These are phyloP conservation scores for Aspergillus quadricinctus DNA, from an alignment of 2,329 filamentous ascomycete species.

Conservation along the genomic window DNA sequence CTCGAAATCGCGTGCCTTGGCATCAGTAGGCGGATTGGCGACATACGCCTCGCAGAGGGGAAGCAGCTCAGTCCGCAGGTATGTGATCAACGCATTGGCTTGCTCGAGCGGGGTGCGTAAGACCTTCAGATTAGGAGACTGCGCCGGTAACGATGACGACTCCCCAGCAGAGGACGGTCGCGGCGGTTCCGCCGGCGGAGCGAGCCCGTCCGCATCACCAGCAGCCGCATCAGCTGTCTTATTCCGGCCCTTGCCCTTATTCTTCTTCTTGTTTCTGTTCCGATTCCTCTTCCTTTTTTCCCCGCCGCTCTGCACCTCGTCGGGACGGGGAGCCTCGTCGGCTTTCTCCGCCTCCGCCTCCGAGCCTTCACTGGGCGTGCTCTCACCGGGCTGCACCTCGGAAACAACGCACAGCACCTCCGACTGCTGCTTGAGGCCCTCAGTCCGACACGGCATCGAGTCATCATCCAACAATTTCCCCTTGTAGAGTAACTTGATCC, in stretches of 20 bases:
- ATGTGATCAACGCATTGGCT: constrained; percentile 33
- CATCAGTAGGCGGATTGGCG: constrained; percentile 35
- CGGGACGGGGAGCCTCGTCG: constrained; percentile 14
- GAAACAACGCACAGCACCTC: constrained; percentile 45
- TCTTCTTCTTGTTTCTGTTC: constrained; percentile 16
- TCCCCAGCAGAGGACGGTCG: constrained; percentile 13
- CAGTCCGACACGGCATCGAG: constrained; percentile 34
- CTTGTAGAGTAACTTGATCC: constrained; percentile 46
- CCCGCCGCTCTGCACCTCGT: constrained; percentile 17
- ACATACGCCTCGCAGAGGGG: constrained; percentile 39
- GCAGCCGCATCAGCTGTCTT: constrained; percentile 9
- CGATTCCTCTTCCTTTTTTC: constrained; percentile 15
- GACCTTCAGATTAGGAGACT: constrained; percentile 32
- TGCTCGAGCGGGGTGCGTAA: constrained; percentile 34
- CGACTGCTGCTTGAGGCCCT: constrained; percentile 46
- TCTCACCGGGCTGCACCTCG: constrained; percentile 29
- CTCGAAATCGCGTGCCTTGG: constrained; percentile 39
- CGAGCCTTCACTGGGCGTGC: constrained; percentile 29
- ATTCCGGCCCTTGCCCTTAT: constrained; percentile 17
- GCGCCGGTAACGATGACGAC: constrained; percentile 18
- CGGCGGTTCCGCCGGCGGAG: constrained; percentile 15
- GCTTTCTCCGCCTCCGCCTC: constrained; percentile 22
- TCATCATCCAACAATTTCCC: constrained; percentile 43
- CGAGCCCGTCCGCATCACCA: constrained; percentile 10
- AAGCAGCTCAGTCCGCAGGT: constrained; percentile 34